Percentiles rank a stretch among this genome's conserved stretches.
phyloP scores from a whole-genome alignment of 2,329 filamentous ascomycete species.

The Botryotinia convoluta region DNA sequence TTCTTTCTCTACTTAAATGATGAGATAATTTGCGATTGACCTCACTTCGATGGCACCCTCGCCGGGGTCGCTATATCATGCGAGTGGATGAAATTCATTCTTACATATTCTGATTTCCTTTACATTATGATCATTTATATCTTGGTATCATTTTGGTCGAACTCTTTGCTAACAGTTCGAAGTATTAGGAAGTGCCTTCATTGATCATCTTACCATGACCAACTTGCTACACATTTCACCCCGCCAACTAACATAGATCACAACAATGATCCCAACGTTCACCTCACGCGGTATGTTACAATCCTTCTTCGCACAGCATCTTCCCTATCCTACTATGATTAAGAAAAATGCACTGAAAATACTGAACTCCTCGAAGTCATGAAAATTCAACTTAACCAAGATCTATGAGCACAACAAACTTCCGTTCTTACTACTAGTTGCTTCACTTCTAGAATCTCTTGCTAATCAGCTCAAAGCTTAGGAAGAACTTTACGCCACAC shows the following conservation, averaged over 20 bases:
- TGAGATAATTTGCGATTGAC: constrained; percentile 99
- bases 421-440: background rate
- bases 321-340: constrained; percentile 34
- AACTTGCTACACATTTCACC: background rate
- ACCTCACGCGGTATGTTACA: background rate
- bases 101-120: constrained; percentile 93
- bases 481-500: background rate
- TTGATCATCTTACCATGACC: no score
- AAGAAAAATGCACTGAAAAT: constrained; percentile 42
- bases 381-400: constrained; percentile 40
- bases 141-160: background rate
- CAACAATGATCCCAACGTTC: background rate
- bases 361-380: constrained; percentile 38
- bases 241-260: constrained; percentile 2
- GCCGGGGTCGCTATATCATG: constrained; percentile 84
- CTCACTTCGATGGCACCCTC: constrained; percentile 76
- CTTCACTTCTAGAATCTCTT: background rate
- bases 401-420: constrained; percentile 38
- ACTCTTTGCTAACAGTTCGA: background rate
- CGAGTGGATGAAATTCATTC: constrained; percentile 85
- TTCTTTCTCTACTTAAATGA: constrained; percentile 54
- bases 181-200: background rate
- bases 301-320: background rate
- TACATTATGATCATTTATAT: background rate
- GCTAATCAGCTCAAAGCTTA: background rate